Percentiles rank a stretch among this genome's conserved stretches.
Evolutionary conservation across 805 yeast species (phyloP).

Genomic region (Candida gorgasii): DNA sequence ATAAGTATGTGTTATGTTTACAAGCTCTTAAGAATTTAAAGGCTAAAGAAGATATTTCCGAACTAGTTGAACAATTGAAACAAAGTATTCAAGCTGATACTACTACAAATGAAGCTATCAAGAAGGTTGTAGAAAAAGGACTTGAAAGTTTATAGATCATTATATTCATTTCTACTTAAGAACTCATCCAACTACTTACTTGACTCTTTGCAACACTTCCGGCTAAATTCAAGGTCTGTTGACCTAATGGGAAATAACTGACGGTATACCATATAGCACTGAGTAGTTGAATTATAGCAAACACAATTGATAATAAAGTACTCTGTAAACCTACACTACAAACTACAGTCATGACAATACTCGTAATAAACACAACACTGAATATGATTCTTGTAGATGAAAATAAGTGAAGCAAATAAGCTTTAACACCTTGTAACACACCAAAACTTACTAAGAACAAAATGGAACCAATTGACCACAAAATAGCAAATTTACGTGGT

Average conservation of each 20-base stretch:
- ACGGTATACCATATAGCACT: slow-evolving; percentile 48
- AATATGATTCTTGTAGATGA: slow-evolving; percentile 43
- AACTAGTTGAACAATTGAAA: slow-evolving; percentile 34
- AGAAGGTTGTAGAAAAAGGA: slow-evolving; percentile 41
- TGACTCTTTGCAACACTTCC: slow-evolving; percentile 45
- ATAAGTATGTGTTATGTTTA: slow-evolving; percentile 47
- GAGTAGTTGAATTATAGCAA: slow-evolving; percentile 41
- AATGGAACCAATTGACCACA: slow-evolving; percentile 49
- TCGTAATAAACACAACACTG: slow-evolving; percentile 37
- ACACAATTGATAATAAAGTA: slow-evolving; percentile 38
- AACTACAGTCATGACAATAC: slow-evolving; percentile 42
- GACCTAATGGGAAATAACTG: slow-evolving; percentile 49
- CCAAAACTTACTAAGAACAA: slow-evolving; percentile 49
- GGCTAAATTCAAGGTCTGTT: slow-evolving; percentile 43
- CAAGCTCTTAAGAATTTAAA: slow-evolving; percentile 47
- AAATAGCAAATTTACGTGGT: slow-evolving; percentile 47
- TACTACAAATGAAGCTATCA: slow-evolving; percentile 46
- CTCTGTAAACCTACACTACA: slow-evolving; percentile 37
- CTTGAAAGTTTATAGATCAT: slow-evolving; percentile 15
- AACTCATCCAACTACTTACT: slow-evolving; percentile 44
- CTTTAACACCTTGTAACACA: slow-evolving; percentile 42
- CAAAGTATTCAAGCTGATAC: slow-evolving; percentile 34
- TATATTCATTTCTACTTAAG: slow-evolving; percentile 9
- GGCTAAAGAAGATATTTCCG: slow-evolving; percentile 23
- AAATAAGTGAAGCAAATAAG: slow-evolving; percentile 42